Conservation (phyloP, 352 stramenopile genomes). For the Phytophthora palmivora region DNA sequence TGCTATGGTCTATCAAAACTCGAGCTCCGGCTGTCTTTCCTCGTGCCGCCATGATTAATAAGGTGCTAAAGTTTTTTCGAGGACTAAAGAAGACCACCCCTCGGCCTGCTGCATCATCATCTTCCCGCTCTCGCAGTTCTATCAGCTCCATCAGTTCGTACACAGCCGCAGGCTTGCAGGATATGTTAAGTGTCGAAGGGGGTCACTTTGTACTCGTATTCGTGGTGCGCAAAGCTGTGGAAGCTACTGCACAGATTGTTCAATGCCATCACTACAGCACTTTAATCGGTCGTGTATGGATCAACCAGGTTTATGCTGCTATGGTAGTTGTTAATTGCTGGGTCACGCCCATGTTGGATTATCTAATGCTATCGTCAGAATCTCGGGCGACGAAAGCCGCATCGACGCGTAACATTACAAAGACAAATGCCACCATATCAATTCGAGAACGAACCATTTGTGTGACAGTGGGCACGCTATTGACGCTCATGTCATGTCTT, state of each 20-base stretch:
- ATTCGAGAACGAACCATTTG: constrained; percentile 33
- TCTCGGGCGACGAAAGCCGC: neutral
- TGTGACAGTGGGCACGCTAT: constrained; percentile 19
- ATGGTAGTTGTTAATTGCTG: constrained; percentile 52
- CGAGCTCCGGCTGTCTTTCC: constrained; percentile 15
- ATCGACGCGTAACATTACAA: neutral
- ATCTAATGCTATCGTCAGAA: constrained; percentile 11
- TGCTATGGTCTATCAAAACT: constrained; percentile 24
- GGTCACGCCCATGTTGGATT: constrained; percentile 33
- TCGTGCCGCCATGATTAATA: constrained; percentile 16
- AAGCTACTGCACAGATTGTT: constrained; percentile 35
- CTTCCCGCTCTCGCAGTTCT: constrained; percentile 1
- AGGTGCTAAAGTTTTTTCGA: constrained; percentile 1
- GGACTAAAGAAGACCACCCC: constrained; percentile 3
- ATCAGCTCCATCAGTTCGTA: constrained; percentile 11
- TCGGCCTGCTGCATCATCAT: neutral
- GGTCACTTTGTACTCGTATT: constrained; percentile 27
- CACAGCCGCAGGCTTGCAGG: constrained; percentile 5
- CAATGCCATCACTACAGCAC: constrained; percentile 53
- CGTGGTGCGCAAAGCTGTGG: constrained; percentile 19
- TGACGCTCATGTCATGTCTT: constrained; percentile 7
- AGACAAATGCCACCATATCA: constrained; percentile 4
- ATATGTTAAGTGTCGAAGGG: constrained; percentile 27
- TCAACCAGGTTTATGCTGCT: constrained; percentile 51
- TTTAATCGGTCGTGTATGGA: constrained; percentile 47